Percentiles rank a stretch among this genome's conserved stretches.
phyloP scores from a whole-genome alignment of 2,329 filamentous ascomycete genomes.

The Calonectria ilicicola region DNA sequence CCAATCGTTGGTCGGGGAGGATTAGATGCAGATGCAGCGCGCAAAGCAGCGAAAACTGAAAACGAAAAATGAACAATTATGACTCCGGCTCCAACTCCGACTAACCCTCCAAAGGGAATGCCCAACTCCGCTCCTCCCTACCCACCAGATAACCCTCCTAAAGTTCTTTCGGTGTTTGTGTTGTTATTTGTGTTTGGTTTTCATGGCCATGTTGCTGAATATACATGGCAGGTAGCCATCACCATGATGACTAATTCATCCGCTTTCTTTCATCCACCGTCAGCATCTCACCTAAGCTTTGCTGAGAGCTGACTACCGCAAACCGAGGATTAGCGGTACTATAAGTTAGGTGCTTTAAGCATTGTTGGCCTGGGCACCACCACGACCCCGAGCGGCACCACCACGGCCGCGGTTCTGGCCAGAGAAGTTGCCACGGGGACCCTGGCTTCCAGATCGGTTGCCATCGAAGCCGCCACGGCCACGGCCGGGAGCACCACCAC shows the following conservation, averaged over 20 bases:
- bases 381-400: conserved; percentile 73
- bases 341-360: conserved; percentile 51
- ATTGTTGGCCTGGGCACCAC: conserved; percentile 67
- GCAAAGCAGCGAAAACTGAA: conserved; percentile 46
- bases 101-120: conserved; percentile 43
- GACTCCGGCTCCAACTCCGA: conserved; percentile 49
- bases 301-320: conserved; percentile 8
- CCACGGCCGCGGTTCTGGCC: conserved; percentile 76
- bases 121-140: conserved; percentile 41
- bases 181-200: background rate
- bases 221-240: background rate
- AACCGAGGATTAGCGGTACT: conserved; percentile 17
- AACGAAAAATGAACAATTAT: conserved; percentile 47
- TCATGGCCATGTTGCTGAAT: background rate
- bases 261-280: background rate
- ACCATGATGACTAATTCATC: background rate
- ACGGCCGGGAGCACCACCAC: conserved; percentile 71
- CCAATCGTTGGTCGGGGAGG: conserved; percentile 42
- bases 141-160: conserved; percentile 20
- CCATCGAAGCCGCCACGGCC: conserved; percentile 76
- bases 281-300: conserved; percentile 11
- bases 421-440: conserved; percentile 77
- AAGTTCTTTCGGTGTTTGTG: conserved; percentile 14
- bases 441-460: conserved; percentile 70
- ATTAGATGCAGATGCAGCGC: conserved; percentile 47